These are phyloP conservation scores for Trichodelitschia bisporula DNA, from an alignment of 495 filamentous ascomycete species.

Conservation along the genomic window DNA sequence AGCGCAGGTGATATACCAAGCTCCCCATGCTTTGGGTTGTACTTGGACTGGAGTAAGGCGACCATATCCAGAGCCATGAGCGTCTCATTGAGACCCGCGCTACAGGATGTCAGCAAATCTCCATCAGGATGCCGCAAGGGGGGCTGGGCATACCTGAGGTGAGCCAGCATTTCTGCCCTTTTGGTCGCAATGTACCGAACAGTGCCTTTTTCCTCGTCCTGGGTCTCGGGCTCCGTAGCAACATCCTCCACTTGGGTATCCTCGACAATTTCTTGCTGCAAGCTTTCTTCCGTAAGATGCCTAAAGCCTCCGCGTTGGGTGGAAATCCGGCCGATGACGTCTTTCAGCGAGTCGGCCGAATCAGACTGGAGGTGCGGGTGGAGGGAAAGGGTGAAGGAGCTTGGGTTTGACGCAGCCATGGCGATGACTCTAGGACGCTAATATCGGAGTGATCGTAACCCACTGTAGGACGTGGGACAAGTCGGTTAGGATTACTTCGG, in stretches of 20 bases:
- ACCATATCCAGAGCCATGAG: constrained; percentile 54
- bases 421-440: too few relatives aligned
- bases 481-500: too few relatives aligned
- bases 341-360: constrained; percentile 10
- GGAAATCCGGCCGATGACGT: constrained; percentile 7
- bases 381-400: background rate
- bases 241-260: constrained; percentile 2
- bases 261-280: constrained; percentile 52
- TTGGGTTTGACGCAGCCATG: background rate
- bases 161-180: constrained; percentile 5
- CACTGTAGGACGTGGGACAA: too few relatives aligned
- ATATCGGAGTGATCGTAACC: too few relatives aligned
- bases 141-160: constrained; percentile 2
- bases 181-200: constrained; percentile 9
- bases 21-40: constrained; percentile 39
- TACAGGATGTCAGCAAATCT: constrained; percentile 2
- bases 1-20: constrained; percentile 41
- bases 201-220: background rate
- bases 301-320: constrained; percentile 15
- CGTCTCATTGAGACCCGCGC: constrained; percentile 35
- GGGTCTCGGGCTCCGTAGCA: background rate
- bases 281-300: constrained; percentile 14
- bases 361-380: too few relatives aligned
- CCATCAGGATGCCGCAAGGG: too few relatives aligned
- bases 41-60: constrained; percentile 61